Evolutionary conservation across 2,329 filamentous ascomycete genomes (phyloP).

Genomic region (Pseudovirgaria hyperparasitica): DNA sequence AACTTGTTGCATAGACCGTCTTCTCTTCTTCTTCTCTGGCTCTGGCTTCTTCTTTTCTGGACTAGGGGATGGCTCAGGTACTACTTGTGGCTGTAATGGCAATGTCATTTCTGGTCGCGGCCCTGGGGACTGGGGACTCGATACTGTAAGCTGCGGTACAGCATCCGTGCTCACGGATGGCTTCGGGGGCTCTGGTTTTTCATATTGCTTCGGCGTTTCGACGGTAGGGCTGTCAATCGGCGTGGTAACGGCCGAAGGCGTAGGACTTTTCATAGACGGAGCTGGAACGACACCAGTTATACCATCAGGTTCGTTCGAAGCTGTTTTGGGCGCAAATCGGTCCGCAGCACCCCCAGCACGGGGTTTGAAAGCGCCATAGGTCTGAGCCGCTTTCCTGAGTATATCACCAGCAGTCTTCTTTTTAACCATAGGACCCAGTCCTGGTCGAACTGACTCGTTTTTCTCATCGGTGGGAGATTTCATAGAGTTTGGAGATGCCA

Average conservation of each 20-base stretch:
- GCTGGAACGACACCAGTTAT: conserved; percentile 82
- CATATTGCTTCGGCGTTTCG: conserved; percentile 14
- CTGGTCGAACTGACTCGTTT: conserved; percentile 52
- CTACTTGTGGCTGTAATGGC: conserved; percentile 13
- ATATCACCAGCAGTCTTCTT: conserved; percentile 62
- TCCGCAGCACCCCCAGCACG: conserved; percentile 78
- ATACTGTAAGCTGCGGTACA: conserved; percentile 22
- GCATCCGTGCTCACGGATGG: conserved; percentile 17
- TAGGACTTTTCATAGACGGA: conserved; percentile 36
- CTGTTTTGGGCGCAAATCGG: conserved; percentile 48
- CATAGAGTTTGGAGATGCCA: too few relatives aligned
- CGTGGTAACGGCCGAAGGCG: conserved; percentile 1
- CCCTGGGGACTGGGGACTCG: conserved; percentile 13
- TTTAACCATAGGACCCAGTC: conserved; percentile 83
- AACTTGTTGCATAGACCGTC: conserved; percentile 59
- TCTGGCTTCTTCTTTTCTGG: conserved; percentile 13
- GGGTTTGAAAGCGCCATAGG: conserved; percentile 68
- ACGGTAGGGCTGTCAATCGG: conserved; percentile 1
- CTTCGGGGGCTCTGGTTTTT: conserved; percentile 13
- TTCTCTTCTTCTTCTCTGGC: conserved; percentile 37
- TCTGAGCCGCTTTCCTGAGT: conserved; percentile 68
- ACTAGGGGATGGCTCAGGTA: conserved; percentile 28
- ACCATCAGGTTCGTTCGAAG: conserved; percentile 64
- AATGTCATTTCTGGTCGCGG: conserved; percentile 10
- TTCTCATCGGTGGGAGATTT: conserved; percentile 31